phyloP scores from a whole-genome alignment of 805 yeast genomes.

The Debaryomyces prosopidis region DNA sequence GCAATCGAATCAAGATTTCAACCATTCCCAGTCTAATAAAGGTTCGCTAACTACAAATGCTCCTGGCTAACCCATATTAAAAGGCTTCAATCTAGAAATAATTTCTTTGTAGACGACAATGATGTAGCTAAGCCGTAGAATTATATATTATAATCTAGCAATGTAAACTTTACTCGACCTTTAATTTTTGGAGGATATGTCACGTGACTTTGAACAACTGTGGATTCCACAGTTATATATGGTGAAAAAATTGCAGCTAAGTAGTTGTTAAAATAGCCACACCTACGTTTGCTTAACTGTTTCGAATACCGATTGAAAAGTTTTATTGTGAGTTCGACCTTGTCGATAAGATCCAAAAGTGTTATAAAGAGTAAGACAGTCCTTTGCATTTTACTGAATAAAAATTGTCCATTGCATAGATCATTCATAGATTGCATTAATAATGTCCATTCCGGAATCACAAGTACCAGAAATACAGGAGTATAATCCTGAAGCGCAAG shows the following conservation, averaged over 20 bases:
- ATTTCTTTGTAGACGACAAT: too few relatives aligned
- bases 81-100: too few relatives aligned
- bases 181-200: not conserved
- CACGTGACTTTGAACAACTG: conserved; percentile 27
- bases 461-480: conserved; percentile 6
- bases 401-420: too few relatives aligned
- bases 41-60: too few relatives aligned
- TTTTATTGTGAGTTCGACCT: not conserved
- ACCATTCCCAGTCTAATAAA: not conserved
- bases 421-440: not conserved
- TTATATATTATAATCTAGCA: too few relatives aligned
- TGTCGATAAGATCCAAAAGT: not conserved
- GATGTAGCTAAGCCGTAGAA: too few relatives aligned
- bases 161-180: too few relatives aligned
- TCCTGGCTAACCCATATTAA: too few relatives aligned
- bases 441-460: conserved; percentile 1
- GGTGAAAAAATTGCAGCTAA: not conserved
- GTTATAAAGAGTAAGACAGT: too few relatives aligned
- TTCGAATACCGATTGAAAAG: not conserved
- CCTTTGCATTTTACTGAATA: too few relatives aligned
- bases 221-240: conserved; percentile 13
- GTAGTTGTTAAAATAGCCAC: not conserved
- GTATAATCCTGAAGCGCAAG: conserved; percentile 5
- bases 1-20: conserved; percentile 1
- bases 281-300: not conserved